A percentile compares a stretch with the other conserved stretches of the same genome.
Evolutionary conservation across 768 basidiomycete genomes (phyloP).

Genomic region (Naganishia randhawae): DNA sequence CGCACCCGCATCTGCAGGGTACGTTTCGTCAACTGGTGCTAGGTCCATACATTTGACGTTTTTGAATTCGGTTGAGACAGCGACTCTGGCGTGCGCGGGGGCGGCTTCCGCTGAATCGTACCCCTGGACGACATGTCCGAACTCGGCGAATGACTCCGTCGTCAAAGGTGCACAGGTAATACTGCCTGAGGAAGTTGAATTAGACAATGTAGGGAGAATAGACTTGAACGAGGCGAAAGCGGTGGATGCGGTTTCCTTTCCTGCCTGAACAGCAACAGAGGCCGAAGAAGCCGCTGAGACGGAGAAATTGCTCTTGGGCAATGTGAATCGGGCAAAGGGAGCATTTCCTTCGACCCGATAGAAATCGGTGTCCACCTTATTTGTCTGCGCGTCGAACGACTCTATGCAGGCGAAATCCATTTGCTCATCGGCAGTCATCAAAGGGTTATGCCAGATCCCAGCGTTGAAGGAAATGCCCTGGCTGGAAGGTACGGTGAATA

Average conservation of each 20-base stretch:
- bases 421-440: conserved; percentile 40
- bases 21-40: conserved; percentile 61
- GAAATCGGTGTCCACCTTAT: conserved; percentile 20
- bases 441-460: conserved; percentile 69
- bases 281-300: background rate
- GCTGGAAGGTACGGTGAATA: conserved; percentile 71
- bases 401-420: conserved; percentile 22
- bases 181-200: conserved; percentile 28
- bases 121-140: conserved; percentile 83
- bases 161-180: conserved; percentile 60
- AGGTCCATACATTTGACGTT: conserved; percentile 88
- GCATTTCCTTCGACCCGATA: background rate
- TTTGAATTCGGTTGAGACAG: conserved; percentile 75
- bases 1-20: conserved; percentile 60
- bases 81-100: conserved; percentile 57
- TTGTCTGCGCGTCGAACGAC: conserved; percentile 1
- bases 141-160: conserved; percentile 74
- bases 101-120: conserved; percentile 52
- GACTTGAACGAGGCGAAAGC: conserved; percentile 23
- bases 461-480: conserved; percentile 84
- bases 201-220: conserved; percentile 10
- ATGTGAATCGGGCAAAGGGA: conserved; percentile 8
- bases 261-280: background rate
- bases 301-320: conserved; percentile 5
- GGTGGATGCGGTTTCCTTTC: conserved; percentile 7